phyloP scores from a whole-genome alignment of 106 monocot genomes.

The Chionographis japonica region DNA sequence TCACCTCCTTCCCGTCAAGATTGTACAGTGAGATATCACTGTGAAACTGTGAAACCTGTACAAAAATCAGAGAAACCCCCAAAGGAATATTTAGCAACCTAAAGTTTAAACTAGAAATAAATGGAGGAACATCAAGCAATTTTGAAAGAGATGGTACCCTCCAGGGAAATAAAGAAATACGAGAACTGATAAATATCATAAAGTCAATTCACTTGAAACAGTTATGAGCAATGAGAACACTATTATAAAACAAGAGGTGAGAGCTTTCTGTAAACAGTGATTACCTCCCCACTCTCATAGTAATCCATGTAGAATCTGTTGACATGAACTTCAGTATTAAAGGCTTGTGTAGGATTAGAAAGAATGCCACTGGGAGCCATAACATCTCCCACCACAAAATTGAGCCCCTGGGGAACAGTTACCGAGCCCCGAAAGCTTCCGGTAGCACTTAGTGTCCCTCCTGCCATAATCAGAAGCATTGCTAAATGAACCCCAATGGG shows the following conservation, averaged over 20 bases:
- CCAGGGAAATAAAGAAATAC: background rate
- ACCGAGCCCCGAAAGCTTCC: slow-evolving; percentile 91
- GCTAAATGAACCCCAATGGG: slow-evolving; percentile 94
- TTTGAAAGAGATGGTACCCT: background rate
- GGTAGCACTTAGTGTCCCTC: slow-evolving; percentile 74
- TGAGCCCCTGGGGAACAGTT: slow-evolving; percentile 88
- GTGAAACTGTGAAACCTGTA: slow-evolving; percentile 87
- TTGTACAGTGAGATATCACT: slow-evolving; percentile 76
- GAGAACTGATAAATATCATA: background rate
- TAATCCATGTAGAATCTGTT: slow-evolving; percentile 96
- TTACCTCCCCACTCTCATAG: slow-evolving; percentile 95
- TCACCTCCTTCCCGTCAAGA: slow-evolving; percentile 73
- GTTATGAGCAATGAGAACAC: background rate
- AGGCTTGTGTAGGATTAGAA: slow-evolving; percentile 48
- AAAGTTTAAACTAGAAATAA: background rate
- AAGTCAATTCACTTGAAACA: background rate
- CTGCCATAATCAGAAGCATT: slow-evolving; percentile 90
- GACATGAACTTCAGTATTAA: slow-evolving; percentile 91
- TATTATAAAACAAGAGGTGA: background rate
- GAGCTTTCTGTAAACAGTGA: background rate
- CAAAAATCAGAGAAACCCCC: slow-evolving; percentile 4
- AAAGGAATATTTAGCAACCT: background rate
- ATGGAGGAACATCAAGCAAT: background rate
- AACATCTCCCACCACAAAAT: slow-evolving; percentile 92
- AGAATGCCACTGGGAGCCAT: slow-evolving; percentile 80